Conservation (phyloP, 2,329 filamentous ascomycete genomes). For the Thielaviopsis musarum region DNA sequence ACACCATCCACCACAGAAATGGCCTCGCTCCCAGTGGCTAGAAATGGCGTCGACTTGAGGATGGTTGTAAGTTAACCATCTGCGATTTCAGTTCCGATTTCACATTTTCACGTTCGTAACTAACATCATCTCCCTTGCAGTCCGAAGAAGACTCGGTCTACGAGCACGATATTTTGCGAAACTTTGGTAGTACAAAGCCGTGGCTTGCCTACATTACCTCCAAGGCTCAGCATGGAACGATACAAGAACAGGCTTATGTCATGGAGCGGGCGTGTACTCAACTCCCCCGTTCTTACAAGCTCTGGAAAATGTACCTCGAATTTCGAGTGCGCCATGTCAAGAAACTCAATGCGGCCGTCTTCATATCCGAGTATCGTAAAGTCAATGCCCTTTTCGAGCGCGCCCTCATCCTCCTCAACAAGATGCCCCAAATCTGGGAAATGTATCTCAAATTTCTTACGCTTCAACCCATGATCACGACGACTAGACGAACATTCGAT, state of each 20-base stretch:
- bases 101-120: background rate
- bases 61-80: slow-evolving; percentile 26
- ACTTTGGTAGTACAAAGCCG: slow-evolving; percentile 71
- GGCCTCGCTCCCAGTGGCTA: background rate
- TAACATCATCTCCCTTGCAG: slow-evolving; percentile 24
- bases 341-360: slow-evolving; percentile 67
- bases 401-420: slow-evolving; percentile 83
- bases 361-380: slow-evolving; percentile 70
- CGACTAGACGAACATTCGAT: slow-evolving; percentile 78
- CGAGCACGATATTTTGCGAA: slow-evolving; percentile 86
- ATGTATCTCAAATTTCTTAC: slow-evolving; percentile 88
- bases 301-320: slow-evolving; percentile 94
- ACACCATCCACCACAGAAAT: background rate
- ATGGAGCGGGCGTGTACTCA: slow-evolving; percentile 84
- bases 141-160: slow-evolving; percentile 83
- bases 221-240: slow-evolving; percentile 71
- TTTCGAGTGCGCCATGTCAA: slow-evolving; percentile 69
- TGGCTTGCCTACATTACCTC: slow-evolving; percentile 91
- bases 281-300: slow-evolving; percentile 86
- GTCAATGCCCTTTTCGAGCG: slow-evolving; percentile 91
- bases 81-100: background rate
- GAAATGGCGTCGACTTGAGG: slow-evolving; percentile 23
- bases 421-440: slow-evolving; percentile 98
- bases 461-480: slow-evolving; percentile 79
- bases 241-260: slow-evolving; percentile 70